phyloP scores from a whole-genome alignment of 2,329 filamentous ascomycete genomes.

The Mollisia scopiformis region DNA sequence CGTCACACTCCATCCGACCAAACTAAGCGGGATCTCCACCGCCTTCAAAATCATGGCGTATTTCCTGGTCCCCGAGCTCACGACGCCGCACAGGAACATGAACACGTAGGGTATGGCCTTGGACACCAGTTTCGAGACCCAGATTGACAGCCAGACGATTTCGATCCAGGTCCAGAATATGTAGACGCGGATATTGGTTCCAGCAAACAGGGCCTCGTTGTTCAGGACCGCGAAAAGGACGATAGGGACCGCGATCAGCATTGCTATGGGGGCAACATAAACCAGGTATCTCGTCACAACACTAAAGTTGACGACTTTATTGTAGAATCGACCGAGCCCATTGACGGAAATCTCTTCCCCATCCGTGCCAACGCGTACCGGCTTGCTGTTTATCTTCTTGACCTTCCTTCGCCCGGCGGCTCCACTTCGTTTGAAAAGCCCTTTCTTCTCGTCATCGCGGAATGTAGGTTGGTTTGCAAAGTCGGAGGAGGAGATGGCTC shows the following conservation, averaged over 20 bases:
- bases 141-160: slow-evolving; percentile 68
- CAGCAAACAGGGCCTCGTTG: slow-evolving; percentile 27
- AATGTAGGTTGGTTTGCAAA: slow-evolving; percentile 20
- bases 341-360: slow-evolving; percentile 61
- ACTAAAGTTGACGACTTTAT: slow-evolving; percentile 65
- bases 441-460: slow-evolving; percentile 33
- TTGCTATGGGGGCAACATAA: slow-evolving; percentile 66
- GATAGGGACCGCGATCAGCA: slow-evolving; percentile 64
- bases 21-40: slow-evolving; percentile 66
- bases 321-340: slow-evolving; percentile 67
- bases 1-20: slow-evolving; percentile 70
- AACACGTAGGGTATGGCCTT: slow-evolving; percentile 63
- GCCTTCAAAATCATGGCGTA: slow-evolving; percentile 68
- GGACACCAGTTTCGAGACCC: slow-evolving; percentile 68
- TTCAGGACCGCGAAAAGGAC: slow-evolving; percentile 45
- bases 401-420: not conserved
- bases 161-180: slow-evolving; percentile 71
- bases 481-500: slow-evolving; percentile 22
- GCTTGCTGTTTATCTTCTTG: not conserved
- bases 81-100: slow-evolving; percentile 70
- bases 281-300: slow-evolving; percentile 68
- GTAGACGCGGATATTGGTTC: slow-evolving; percentile 54
- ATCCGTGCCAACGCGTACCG: slow-evolving; percentile 48
- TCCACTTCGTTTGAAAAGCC: slow-evolving; percentile 20
- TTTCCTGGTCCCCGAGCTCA: slow-evolving; percentile 71